These are phyloP conservation scores for Mortierella sp. DNA, from an alignment of 371 early-diverging fungal species.

Conservation along the genomic window DNA sequence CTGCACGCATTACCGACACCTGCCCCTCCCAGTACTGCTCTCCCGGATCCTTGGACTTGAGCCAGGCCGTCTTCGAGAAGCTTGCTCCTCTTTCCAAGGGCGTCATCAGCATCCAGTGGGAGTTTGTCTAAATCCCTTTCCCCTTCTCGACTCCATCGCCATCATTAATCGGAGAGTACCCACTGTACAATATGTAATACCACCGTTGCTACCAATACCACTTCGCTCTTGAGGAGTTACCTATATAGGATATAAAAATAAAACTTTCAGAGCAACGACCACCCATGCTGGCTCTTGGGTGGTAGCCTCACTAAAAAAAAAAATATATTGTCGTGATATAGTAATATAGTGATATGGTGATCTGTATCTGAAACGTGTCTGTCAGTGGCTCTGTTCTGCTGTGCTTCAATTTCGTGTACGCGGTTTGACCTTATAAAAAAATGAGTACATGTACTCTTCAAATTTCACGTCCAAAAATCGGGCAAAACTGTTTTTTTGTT, in stretches of 20 bases:
- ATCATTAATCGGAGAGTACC: background rate
- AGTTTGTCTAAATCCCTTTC: slow-evolving; percentile 51
- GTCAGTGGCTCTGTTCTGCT: background rate
- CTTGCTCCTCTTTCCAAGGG: slow-evolving; percentile 63
- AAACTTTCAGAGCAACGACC: background rate
- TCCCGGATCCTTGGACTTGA: slow-evolving; percentile 66
- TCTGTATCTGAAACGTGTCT: too few relatives aligned
- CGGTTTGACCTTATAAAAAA: too few relatives aligned
- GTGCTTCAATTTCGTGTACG: background rate
- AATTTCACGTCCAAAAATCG: too few relatives aligned
- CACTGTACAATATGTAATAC: too few relatives aligned
- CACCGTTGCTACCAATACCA: background rate
- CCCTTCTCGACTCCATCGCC: background rate
- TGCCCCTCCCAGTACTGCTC: slow-evolving; percentile 58
- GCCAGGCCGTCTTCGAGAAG: slow-evolving; percentile 70
- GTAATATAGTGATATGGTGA: too few relatives aligned
- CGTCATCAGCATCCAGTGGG: slow-evolving; percentile 69
- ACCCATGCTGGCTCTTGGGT: slow-evolving; percentile 13
- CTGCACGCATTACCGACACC: slow-evolving; percentile 32
- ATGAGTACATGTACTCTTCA: too few relatives aligned
- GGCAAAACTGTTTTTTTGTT: too few relatives aligned
- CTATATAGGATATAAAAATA: background rate
- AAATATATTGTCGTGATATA: background rate
- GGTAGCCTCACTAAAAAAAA: too few relatives aligned
- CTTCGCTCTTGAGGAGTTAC: background rate